phyloP scores from a whole-genome alignment of 2,329 filamentous ascomycete genomes.

The Sporothrix schenckii region DNA sequence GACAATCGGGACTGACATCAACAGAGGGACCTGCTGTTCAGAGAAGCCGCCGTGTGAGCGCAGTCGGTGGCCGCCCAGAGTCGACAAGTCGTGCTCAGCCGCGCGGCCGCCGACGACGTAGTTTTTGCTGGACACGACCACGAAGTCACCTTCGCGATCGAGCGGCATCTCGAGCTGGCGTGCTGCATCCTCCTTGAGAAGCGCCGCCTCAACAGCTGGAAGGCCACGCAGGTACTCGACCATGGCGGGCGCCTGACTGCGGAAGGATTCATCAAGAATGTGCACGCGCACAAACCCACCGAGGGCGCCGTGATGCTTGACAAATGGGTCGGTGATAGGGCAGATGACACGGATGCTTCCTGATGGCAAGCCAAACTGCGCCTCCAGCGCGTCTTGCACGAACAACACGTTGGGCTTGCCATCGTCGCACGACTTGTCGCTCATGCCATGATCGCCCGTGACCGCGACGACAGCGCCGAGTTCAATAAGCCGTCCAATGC shows the following conservation, averaged over 20 bases:
- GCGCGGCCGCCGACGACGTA: slow-evolving; percentile 45
- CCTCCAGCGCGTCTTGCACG: slow-evolving; percentile 45
- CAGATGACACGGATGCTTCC: slow-evolving; percentile 46
- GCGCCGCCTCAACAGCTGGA: slow-evolving; percentile 43
- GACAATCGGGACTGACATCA: slow-evolving; percentile 41
- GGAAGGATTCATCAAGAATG: slow-evolving; percentile 38
- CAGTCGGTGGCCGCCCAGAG: slow-evolving; percentile 43
- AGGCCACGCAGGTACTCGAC: slow-evolving; percentile 40
- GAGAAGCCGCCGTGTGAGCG: slow-evolving; percentile 49
- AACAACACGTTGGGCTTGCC: slow-evolving; percentile 47
- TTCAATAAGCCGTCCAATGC: slow-evolving; percentile 42
- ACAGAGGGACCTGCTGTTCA: slow-evolving; percentile 46
- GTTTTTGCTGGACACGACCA: slow-evolving; percentile 45
- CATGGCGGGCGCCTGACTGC: slow-evolving; percentile 44
- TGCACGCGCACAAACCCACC: slow-evolving; percentile 49
- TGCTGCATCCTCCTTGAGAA: slow-evolving; percentile 43
- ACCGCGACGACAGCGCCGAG: slow-evolving; percentile 46
- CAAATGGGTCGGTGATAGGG: slow-evolving; percentile 50
- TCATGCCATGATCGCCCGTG: slow-evolving; percentile 52
- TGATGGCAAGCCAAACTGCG: slow-evolving; percentile 39
- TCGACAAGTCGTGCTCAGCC: slow-evolving; percentile 44
- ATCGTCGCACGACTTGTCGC: slow-evolving; percentile 43
- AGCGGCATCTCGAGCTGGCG: slow-evolving; percentile 45
- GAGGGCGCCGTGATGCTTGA: slow-evolving; percentile 49
- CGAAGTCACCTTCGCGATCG: slow-evolving; percentile 48